Conservation (phyloP, 129 eudicot species). For the Escallonia rubra region DNA sequence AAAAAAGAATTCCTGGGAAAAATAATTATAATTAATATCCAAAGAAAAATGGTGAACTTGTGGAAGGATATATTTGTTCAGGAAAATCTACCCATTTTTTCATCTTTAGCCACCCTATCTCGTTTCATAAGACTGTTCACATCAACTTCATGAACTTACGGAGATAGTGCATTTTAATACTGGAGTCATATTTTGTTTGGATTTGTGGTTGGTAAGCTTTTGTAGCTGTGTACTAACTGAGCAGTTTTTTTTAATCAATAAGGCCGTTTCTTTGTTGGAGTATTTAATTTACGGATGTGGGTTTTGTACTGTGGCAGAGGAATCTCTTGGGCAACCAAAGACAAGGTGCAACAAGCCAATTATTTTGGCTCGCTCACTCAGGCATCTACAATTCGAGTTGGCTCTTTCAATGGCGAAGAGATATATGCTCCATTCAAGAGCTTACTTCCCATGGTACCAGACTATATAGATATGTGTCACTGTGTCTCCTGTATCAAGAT, state of each 20-base stretch:
- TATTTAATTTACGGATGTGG: background rate
- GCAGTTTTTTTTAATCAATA: background rate
- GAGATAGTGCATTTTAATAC: background rate
- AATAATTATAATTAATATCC: too few species aligned
- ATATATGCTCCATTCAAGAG: constrained; percentile 98
- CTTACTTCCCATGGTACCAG: constrained; percentile 83
- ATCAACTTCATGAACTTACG: too few species aligned
- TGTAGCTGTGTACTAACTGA: background rate
- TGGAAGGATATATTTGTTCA: too few species aligned
- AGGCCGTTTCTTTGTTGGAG: background rate
- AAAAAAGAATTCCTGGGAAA: too few species aligned
- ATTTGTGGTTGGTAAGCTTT: constrained; percentile 8
- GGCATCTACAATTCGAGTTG: constrained; percentile 91
- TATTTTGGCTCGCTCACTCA: constrained; percentile 96
- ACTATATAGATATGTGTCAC: background rate
- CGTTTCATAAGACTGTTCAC: too few species aligned
- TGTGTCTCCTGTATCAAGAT: background rate
- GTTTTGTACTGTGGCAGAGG: constrained; percentile 51
- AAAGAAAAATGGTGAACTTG: too few species aligned
- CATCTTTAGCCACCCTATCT: background rate
- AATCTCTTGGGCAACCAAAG: constrained; percentile 99
- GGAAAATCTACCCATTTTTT: background rate
- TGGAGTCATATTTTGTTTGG: background rate
- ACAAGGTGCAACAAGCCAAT: constrained; percentile 86
- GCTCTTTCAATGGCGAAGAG: constrained; percentile 96